Percentiles rank a stretch among this genome's conserved stretches.
phyloP scores from a whole-genome alignment of 305 asterid species.

The Ajuga reptans region DNA sequence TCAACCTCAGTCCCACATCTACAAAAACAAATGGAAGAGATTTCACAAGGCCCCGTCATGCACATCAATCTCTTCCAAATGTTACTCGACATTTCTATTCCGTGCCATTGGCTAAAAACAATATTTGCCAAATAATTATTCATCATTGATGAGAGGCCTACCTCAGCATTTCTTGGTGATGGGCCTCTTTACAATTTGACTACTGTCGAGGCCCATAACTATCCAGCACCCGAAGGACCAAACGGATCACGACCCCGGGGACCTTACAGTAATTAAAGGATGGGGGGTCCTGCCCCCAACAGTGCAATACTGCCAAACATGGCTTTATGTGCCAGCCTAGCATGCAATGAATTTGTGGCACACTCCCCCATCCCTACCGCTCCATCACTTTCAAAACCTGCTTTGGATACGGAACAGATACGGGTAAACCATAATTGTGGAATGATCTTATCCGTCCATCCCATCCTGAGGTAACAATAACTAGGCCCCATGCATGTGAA shows the following conservation, averaged over 20 bases:
- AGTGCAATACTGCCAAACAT: slow-evolving; percentile 21
- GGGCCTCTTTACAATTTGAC: neutral
- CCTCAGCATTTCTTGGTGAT: slow-evolving; percentile 15
- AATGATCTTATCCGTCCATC: slow-evolving; percentile 84
- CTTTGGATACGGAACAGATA: slow-evolving; percentile 30
- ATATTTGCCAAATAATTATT: neutral
- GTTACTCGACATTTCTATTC: neutral
- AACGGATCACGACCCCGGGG: slow-evolving; percentile 4
- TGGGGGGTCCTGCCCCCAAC: slow-evolving; percentile 25
- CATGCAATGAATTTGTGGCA: slow-evolving; percentile 15
- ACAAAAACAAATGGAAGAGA: neutral
- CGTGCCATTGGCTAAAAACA: neutral
- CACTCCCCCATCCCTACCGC: neutral
- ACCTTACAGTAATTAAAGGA: slow-evolving; percentile 1
- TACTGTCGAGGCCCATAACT: slow-evolving; percentile 23
- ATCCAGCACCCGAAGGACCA: neutral
- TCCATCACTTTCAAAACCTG: slow-evolving; percentile 4
- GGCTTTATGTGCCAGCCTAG: slow-evolving; percentile 30
- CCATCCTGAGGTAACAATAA: slow-evolving; percentile 75
- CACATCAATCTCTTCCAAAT: neutral
- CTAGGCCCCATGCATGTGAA: slow-evolving; percentile 83
- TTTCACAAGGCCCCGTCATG: slow-evolving; percentile 1
- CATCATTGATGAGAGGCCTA: neutral
- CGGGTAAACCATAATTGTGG: slow-evolving; percentile 81
- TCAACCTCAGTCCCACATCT: neutral